Percentiles rank a stretch among this genome's conserved stretches.
Evolutionary conservation across 371 early-diverging fungal species (phyloP).

Genomic region (Choanephora cucurbitarum): DNA sequence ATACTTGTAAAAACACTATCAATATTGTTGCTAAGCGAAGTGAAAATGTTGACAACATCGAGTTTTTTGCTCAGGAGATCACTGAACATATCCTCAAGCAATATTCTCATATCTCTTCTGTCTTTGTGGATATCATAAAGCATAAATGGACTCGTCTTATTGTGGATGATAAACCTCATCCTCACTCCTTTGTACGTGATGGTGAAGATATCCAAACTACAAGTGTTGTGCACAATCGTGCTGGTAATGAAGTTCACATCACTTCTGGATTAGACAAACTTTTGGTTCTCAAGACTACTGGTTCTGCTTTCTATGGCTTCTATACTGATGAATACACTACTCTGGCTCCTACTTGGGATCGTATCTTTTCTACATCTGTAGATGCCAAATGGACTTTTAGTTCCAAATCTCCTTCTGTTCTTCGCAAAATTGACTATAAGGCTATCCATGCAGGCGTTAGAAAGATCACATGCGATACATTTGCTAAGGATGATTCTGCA

Average conservation of each 20-base stretch:
- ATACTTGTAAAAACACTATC: conserved; percentile 85
- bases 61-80: conserved; percentile 74
- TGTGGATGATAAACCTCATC: conserved; percentile 70
- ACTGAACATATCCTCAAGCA: conserved; percentile 72
- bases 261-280: conserved; percentile 67
- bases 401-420: conserved; percentile 30
- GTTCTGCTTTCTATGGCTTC: conserved; percentile 81
- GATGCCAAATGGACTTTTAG: conserved; percentile 71
- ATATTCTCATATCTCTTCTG: conserved; percentile 70
- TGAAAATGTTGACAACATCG: conserved; percentile 70
- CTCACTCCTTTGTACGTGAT: conserved; percentile 80
- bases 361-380: conserved; percentile 80
- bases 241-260: conserved; percentile 51
- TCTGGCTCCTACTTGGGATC: conserved; percentile 75
- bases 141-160: conserved; percentile 78
- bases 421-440: conserved; percentile 58
- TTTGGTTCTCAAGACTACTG: conserved; percentile 77
- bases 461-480: conserved; percentile 65
- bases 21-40: conserved; percentile 78
- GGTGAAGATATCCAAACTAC: conserved; percentile 74
- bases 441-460: conserved; percentile 60
- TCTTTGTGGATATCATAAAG: conserved; percentile 73
- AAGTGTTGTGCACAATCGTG: conserved; percentile 58
- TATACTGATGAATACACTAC: conserved; percentile 78
- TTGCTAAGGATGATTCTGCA: conserved; percentile 73